Evolutionary conservation across 768 basidiomycete species (phyloP).

Genomic region (Filobasidium floriforme): DNA sequence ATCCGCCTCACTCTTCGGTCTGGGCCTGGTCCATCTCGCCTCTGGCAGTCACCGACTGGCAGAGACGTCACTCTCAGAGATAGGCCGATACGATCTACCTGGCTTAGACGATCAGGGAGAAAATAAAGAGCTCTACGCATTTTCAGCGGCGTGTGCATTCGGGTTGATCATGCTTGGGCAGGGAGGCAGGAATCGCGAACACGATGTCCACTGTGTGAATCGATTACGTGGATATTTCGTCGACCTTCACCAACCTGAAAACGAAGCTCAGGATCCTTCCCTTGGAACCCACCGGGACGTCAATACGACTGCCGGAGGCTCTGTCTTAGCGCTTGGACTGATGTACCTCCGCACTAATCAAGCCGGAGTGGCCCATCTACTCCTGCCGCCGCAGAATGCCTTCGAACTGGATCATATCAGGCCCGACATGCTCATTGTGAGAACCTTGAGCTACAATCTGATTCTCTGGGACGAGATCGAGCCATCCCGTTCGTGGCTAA

Average conservation of each 20-base stretch:
- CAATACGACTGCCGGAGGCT: constrained; percentile 84
- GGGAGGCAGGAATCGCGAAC: constrained; percentile 62
- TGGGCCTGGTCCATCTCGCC: constrained; percentile 84
- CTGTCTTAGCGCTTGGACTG: constrained; percentile 77
- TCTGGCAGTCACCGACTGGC: constrained; percentile 84
- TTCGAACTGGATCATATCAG: constrained; percentile 75
- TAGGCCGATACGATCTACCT: constrained; percentile 66
- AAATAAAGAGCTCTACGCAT: constrained; percentile 84
- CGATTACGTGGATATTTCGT: constrained; percentile 68
- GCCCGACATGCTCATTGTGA: constrained; percentile 74
- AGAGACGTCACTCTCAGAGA: constrained; percentile 78
- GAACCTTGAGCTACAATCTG: constrained; percentile 66
- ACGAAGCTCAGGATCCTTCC: constrained; percentile 50
- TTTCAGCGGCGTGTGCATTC: constrained; percentile 78
- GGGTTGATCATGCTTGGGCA: constrained; percentile 95
- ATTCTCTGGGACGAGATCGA: constrained; percentile 79
- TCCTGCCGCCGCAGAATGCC: constrained; percentile 73
- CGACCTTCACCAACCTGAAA: constrained; percentile 55
- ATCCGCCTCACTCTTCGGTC: constrained; percentile 73
- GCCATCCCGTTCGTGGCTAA: constrained; percentile 65
- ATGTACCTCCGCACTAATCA: constrained; percentile 86
- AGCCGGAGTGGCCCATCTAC: constrained; percentile 74
- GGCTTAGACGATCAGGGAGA: constrained; percentile 79
- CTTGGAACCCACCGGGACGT: constrained; percentile 47
- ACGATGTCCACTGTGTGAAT: constrained; percentile 62